Conservation (phyloP, 495 filamentous ascomycete species). For the Neurospora hispaniola region DNA sequence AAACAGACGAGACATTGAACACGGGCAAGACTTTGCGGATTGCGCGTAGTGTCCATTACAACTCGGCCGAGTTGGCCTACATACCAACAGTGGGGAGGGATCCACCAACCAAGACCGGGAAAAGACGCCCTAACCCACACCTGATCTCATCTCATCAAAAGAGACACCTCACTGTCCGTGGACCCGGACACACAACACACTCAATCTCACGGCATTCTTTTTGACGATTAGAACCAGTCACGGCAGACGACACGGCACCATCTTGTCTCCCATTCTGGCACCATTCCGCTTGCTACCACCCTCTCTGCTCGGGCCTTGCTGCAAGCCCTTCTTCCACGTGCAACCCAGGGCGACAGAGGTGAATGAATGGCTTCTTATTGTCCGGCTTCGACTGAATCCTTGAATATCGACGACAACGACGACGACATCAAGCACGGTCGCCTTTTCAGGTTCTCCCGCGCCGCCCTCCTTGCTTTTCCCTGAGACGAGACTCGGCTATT, state of each 20-base stretch:
- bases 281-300: neutral
- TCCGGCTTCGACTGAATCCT: neutral
- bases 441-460: neutral
- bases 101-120: neutral
- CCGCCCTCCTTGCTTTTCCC: constrained; percentile 7
- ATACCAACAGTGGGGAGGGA: neutral
- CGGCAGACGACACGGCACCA: neutral
- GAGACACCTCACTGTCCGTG: neutral
- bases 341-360: neutral
- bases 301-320: neutral
- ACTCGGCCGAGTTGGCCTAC: neutral
- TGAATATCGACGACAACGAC: neutral
- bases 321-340: neutral
- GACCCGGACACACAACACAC: neutral
- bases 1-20: neutral
- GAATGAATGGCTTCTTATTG: neutral
- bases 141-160: neutral
- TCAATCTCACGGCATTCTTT: neutral
- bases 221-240: neutral
- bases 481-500: constrained; percentile 13
- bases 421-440: neutral
- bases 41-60: neutral
- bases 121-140: neutral
- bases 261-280: neutral
- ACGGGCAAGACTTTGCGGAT: neutral